Evolutionary conservation across 805 yeast genomes (phyloP).

Genomic region (Groenewaldozyma salmanticensis): DNA sequence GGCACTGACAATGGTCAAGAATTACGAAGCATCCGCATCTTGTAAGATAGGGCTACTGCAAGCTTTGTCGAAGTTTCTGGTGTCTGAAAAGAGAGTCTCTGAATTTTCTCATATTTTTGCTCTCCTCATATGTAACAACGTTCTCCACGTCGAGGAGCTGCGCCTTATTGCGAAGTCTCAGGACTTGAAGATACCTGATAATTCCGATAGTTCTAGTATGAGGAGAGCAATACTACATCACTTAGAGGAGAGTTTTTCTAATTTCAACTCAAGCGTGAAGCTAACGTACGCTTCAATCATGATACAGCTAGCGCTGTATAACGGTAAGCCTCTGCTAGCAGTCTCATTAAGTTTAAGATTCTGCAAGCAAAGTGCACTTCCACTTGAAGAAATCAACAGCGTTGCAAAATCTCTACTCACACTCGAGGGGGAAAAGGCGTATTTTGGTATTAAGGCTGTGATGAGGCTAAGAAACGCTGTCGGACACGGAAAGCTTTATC

Average conservation of each 20-base stretch:
- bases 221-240: no score
- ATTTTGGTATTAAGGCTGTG: background rate
- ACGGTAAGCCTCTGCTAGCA: constrained; percentile 9
- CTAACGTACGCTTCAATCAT: background rate
- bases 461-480: background rate
- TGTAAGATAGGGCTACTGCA: background rate
- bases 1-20: background rate
- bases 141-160: background rate
- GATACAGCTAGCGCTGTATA: constrained; percentile 1
- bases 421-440: background rate
- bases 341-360: constrained; percentile 9
- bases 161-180: background rate
- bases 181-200: no score
- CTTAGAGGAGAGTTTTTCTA: no score
- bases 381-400: background rate
- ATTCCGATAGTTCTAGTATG: background rate
- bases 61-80: background rate
- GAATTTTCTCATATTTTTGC: background rate
- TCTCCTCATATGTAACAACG: no score
- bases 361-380: background rate
- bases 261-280: no score
- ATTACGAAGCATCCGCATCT: background rate
- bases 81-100: background rate
- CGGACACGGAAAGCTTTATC: background rate
- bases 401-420: background rate